Conservation (phyloP, 1,284 basidiomycete genomes). For the Ustilago cynodontis region DNA sequence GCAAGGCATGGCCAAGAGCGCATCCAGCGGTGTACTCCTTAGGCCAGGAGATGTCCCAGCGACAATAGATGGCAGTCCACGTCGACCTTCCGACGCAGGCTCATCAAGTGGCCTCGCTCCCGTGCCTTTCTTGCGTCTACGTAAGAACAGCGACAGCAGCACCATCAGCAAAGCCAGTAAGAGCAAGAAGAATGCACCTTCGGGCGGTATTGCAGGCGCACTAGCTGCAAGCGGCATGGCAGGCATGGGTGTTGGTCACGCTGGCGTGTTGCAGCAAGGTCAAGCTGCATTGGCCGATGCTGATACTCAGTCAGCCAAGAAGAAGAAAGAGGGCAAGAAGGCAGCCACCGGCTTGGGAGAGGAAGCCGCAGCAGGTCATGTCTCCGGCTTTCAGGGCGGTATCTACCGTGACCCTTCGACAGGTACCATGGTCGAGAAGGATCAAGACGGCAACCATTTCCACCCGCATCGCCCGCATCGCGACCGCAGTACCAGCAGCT, state of each 20-base stretch:
- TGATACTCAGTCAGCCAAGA: slow-evolving; percentile 14
- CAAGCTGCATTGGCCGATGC: slow-evolving; percentile 35
- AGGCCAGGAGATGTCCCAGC: slow-evolving; percentile 27
- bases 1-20: slow-evolving; percentile 44
- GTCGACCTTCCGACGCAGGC: slow-evolving; percentile 39
- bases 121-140: slow-evolving; percentile 37
- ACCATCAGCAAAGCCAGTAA: slow-evolving; percentile 33
- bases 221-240: slow-evolving; percentile 60
- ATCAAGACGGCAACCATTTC: slow-evolving; percentile 39
- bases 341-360: slow-evolving; percentile 6
- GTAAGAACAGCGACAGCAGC: slow-evolving; percentile 55
- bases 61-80: slow-evolving; percentile 25
- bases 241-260: slow-evolving; percentile 59
- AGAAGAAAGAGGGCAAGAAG: slow-evolving; percentile 27
- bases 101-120: slow-evolving; percentile 24
- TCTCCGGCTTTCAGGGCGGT: slow-evolving; percentile 45
- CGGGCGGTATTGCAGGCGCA: slow-evolving; percentile 60
- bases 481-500: slow-evolving; percentile 44
- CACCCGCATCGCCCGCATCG: slow-evolving; percentile 19
- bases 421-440: slow-evolving; percentile 50
- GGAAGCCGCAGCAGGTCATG: slow-evolving; percentile 13
- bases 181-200: slow-evolving; percentile 27
- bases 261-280: slow-evolving; percentile 30
- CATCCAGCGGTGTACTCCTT: slow-evolving; percentile 38
- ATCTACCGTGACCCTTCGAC: slow-evolving; percentile 57